A percentile compares a stretch with the other conserved stretches of the same genome.
These are phyloP conservation scores for Aphanomyces cochlioides DNA, from an alignment of 352 stramenopile species.

Conservation along the genomic window DNA sequence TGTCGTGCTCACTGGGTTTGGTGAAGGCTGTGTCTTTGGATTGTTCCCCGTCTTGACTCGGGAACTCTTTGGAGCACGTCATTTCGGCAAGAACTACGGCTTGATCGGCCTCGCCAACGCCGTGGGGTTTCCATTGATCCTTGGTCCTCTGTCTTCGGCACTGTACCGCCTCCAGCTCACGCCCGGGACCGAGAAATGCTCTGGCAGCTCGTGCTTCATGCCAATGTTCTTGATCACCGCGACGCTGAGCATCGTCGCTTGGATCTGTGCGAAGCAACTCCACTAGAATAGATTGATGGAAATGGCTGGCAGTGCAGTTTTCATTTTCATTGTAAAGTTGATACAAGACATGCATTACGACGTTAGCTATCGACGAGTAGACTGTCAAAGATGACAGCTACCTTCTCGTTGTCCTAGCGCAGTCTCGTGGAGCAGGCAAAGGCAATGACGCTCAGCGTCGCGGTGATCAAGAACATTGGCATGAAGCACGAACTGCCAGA, in stretches of 20 bases:
- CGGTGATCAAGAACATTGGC: conserved; percentile 57
- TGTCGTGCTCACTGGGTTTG: conserved; percentile 54
- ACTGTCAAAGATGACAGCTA: too few species aligned
- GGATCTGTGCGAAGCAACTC: too few species aligned
- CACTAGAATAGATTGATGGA: too few species aligned
- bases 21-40: conserved; percentile 70
- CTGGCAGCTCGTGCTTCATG: conserved; percentile 54
- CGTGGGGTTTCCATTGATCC: conserved; percentile 70
- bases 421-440: conserved; percentile 43
- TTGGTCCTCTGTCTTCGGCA: conserved; percentile 59
- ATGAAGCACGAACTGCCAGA: conserved; percentile 54
- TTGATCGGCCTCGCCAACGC: conserved; percentile 71
- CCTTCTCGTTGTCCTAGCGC: too few species aligned
- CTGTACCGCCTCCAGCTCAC: conserved; percentile 40
- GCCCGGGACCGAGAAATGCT: conserved; percentile 49
- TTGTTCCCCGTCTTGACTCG: conserved; percentile 66
- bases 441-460: conserved; percentile 48
- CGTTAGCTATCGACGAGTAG: too few species aligned
- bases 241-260: too few species aligned
- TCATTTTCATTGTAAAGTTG: too few species aligned
- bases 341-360: too few species aligned
- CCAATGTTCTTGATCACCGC: conserved; percentile 43
- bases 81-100: conserved; percentile 80
- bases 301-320: too few species aligned
- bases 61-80: conserved; percentile 60